These are phyloP conservation scores for Didymosphaeria variabile DNA, from an alignment of 2,329 filamentous ascomycete genomes.

Conservation along the genomic window DNA sequence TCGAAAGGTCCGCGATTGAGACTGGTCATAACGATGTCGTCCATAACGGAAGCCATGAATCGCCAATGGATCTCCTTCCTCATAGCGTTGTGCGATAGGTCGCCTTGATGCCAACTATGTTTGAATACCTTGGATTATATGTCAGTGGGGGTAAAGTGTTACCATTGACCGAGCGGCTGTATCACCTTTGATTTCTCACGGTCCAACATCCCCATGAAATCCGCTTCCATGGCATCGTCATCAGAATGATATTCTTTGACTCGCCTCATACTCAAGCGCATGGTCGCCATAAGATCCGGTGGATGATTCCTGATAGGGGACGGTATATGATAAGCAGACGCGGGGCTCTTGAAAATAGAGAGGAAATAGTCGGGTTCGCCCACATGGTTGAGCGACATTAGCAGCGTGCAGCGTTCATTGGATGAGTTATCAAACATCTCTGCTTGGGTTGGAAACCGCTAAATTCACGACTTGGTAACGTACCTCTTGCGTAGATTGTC, in stretches of 20 bases:
- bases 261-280: slow-evolving; percentile 25
- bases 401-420: neutral
- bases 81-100: slow-evolving; percentile 53
- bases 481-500: neutral
- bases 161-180: neutral
- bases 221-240: slow-evolving; percentile 25
- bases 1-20: slow-evolving; percentile 32
- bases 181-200: slow-evolving; percentile 48
- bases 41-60: slow-evolving; percentile 47
- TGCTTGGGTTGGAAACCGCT: neutral
- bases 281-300: slow-evolving; percentile 25
- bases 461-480: neutral
- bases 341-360: slow-evolving; percentile 22
- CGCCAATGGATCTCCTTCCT: slow-evolving; percentile 51
- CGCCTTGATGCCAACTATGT: slow-evolving; percentile 56
- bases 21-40: slow-evolving; percentile 28
- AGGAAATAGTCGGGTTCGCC: slow-evolving; percentile 27
- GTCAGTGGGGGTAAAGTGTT: too few species aligned
- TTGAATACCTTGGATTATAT: slow-evolving; percentile 47
- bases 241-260: slow-evolving; percentile 24
- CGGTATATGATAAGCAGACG: slow-evolving; percentile 20
- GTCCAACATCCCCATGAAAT: slow-evolving; percentile 42
- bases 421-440: neutral
- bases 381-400: neutral
- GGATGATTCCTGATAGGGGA: slow-evolving; percentile 20